Evolutionary conservation across 495 filamentous ascomycete species (phyloP).

Genomic region (Xylaria venustula): DNA sequence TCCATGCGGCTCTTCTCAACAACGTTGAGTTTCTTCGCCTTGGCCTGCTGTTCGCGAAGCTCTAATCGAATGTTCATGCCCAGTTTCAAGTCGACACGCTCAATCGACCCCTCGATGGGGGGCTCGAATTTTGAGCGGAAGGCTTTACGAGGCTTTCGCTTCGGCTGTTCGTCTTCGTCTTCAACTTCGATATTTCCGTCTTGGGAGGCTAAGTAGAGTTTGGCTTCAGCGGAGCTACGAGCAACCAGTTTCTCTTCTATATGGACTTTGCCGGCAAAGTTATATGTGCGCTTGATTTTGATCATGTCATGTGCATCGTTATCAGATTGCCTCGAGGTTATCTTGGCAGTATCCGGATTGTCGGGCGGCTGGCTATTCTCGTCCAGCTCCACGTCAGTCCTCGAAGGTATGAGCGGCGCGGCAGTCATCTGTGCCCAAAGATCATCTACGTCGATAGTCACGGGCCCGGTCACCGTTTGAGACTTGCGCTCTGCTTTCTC

Average conservation of each 20-base stretch:
- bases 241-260: slow-evolving; percentile 80
- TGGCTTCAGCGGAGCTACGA: slow-evolving; percentile 77
- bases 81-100: slow-evolving; percentile 52
- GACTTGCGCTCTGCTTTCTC: slow-evolving; percentile 63
- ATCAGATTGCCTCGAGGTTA: slow-evolving; percentile 17
- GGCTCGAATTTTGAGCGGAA: slow-evolving; percentile 84
- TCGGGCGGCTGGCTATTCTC: slow-evolving; percentile 17
- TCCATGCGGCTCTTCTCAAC: slow-evolving; percentile 94
- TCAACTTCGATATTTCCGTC: slow-evolving; percentile 33
- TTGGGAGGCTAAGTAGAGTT: slow-evolving; percentile 64
- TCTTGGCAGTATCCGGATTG: slow-evolving; percentile 7
- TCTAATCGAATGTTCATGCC: slow-evolving; percentile 40
- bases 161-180: slow-evolving; percentile 32
- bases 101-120: slow-evolving; percentile 43
- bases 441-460: slow-evolving; percentile 85
- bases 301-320: slow-evolving; percentile 51
- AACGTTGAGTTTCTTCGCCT: slow-evolving; percentile 86
- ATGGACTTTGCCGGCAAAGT: slow-evolving; percentile 84
- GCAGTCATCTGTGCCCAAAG: slow-evolving; percentile 81
- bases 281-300: slow-evolving; percentile 83
- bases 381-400: slow-evolving; percentile 16
- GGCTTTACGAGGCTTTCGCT: slow-evolving; percentile 65
- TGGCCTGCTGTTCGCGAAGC: slow-evolving; percentile 43
- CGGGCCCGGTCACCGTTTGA: slow-evolving; percentile 61
- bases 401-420: slow-evolving; percentile 22